These are phyloP conservation scores for Pterocarpus macrocarpus DNA, from an alignment of 306 rosid species.

Conservation along the genomic window DNA sequence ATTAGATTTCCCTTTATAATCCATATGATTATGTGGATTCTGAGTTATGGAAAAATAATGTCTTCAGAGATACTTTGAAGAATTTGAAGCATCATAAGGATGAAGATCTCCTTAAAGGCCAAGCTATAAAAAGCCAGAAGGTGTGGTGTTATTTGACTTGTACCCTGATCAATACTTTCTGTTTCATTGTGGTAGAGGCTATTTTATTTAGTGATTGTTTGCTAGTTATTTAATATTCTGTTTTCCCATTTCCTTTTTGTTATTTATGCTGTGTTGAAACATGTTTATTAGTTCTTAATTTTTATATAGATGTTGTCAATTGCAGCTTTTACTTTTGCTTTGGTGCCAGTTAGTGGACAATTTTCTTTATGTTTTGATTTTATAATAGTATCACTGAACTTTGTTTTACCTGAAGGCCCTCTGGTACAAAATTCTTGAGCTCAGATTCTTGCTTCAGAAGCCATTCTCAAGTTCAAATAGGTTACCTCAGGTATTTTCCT, in stretches of 20 bases:
- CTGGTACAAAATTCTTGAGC: constrained; percentile 93
- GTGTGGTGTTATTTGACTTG: constrained; percentile 48
- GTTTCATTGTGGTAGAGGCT: not conserved
- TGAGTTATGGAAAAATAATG: constrained; percentile 32
- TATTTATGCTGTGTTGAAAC: constrained; percentile 3
- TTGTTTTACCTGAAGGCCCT: constrained; percentile 63
- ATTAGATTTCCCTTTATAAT: constrained; percentile 15
- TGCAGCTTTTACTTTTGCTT: not conserved
- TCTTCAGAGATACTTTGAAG: constrained; percentile 70
- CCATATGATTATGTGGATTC: constrained; percentile 3
- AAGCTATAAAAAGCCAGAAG: constrained; percentile 90
- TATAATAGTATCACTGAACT: constrained; percentile 9
- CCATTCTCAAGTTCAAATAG: constrained; percentile 84
- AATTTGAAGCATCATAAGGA: constrained; percentile 83
- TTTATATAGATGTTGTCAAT: constrained; percentile 10
- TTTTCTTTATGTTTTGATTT: constrained; percentile 9
- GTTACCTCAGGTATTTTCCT: constrained; percentile 78
- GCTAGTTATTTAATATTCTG: constrained; percentile 2
- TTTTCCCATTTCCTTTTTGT: constrained; percentile 21
- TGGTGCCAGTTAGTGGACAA: constrained; percentile 8
- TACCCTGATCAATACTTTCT: constrained; percentile 1
- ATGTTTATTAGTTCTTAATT: constrained; percentile 17
- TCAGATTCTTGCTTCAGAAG: constrained; percentile 86
- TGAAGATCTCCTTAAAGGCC: constrained; percentile 89
- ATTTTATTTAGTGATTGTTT: not conserved